Conservation (phyloP, 805 yeast genomes). For the Tetrapisispora iriomotensis region DNA sequence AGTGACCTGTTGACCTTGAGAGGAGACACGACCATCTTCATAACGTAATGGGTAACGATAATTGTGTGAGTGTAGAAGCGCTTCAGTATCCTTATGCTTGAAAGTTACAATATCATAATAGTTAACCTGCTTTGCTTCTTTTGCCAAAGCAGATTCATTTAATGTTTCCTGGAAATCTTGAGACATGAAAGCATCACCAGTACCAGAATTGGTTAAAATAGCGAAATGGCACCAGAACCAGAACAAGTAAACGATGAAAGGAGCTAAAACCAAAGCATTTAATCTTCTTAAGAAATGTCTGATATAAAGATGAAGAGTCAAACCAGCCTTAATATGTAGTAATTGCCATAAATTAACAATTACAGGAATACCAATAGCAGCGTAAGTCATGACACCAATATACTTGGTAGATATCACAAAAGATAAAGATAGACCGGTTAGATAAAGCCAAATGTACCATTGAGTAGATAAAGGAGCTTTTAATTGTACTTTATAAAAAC, state of each 20-base stretch:
- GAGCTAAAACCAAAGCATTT: constrained; percentile 62
- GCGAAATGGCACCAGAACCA: constrained; percentile 92
- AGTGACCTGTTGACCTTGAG: constrained; percentile 88
- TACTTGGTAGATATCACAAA: constrained; percentile 93
- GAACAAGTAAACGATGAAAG: constrained; percentile 68
- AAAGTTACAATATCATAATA: constrained; percentile 70
- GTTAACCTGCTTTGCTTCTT: constrained; percentile 59
- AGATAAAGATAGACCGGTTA: constrained; percentile 80
- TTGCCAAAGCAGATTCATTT: constrained; percentile 70
- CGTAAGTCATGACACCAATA: constrained; percentile 88
- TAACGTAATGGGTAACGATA: constrained; percentile 78
- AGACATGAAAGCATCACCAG: constrained; percentile 95
- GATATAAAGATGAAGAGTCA: constrained; percentile 44
- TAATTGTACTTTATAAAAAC: constrained; percentile 62
- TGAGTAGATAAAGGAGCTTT: constrained; percentile 48
- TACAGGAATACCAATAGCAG: constrained; percentile 82
- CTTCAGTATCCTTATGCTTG: constrained; percentile 69
- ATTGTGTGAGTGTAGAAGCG: constrained; percentile 74
- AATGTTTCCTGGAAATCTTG: constrained; percentile 88
- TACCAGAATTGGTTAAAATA: constrained; percentile 76
- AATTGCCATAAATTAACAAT: constrained; percentile 79
- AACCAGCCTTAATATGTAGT: constrained; percentile 61
- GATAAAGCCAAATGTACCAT: constrained; percentile 85
- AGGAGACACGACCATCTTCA: constrained; percentile 91
- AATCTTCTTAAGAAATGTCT: constrained; percentile 72